Conservation (phyloP, 176 grass and related monocot genomes). For the Hyparrhenia diplandra region DNA sequence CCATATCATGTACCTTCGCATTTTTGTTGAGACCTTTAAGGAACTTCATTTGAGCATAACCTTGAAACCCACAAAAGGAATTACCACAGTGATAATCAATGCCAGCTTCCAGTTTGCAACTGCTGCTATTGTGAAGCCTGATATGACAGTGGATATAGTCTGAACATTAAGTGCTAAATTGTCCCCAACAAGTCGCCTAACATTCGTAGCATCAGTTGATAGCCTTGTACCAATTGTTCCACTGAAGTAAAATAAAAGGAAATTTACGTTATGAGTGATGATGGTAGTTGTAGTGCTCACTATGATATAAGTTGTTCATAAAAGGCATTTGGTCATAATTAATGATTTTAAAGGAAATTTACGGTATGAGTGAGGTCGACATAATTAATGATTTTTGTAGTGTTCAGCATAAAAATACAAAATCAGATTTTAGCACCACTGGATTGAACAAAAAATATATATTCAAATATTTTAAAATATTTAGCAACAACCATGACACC, state of each 20-base stretch:
- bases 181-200: slow-evolving; percentile 73
- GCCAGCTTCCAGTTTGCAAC: slow-evolving; percentile 76
- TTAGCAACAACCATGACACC: not conserved
- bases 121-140: slow-evolving; percentile 68
- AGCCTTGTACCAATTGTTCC: slow-evolving; percentile 72
- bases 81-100: slow-evolving; percentile 54
- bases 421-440: not conserved
- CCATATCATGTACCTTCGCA: slow-evolving; percentile 53
- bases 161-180: slow-evolving; percentile 71
- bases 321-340: not conserved
- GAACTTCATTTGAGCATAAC: slow-evolving; percentile 61
- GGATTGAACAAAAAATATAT: not conserved
- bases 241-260: slow-evolving; percentile 36
- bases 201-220: slow-evolving; percentile 69
- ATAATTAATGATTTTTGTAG: not conserved
- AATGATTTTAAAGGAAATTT: no score
- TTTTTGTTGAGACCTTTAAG: slow-evolving; percentile 61
- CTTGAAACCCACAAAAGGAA: slow-evolving; percentile 72
- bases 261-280: slow-evolving; percentile 9
- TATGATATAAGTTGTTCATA: not conserved
- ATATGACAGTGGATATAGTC: slow-evolving; percentile 46
- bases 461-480: not conserved
- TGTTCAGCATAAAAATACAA: not conserved
- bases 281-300: not conserved
- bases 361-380: not conserved